These are phyloP conservation scores for Narthecium ossifragum DNA, from an alignment of 106 monocot species.

Conservation along the genomic window DNA sequence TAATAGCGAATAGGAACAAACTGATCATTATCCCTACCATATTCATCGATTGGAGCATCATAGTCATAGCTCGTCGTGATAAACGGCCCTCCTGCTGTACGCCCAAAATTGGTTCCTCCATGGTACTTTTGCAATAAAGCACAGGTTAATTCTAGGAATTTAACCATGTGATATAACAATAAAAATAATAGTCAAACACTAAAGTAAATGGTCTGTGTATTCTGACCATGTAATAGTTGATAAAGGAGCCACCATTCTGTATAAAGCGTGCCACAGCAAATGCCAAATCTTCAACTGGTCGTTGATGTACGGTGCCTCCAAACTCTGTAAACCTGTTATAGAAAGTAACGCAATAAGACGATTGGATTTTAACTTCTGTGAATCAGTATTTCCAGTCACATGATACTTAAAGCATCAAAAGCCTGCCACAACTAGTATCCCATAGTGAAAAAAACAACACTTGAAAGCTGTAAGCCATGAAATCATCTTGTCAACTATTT, in stretches of 20 bases:
- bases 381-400: background rate
- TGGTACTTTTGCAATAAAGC: conserved; percentile 64
- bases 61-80: conserved; percentile 98
- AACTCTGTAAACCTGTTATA: conserved; percentile 86
- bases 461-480: too few species aligned
- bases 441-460: background rate
- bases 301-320: conserved; percentile 62
- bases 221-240: conserved; percentile 95
- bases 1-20: too few species aligned
- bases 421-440: background rate
- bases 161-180: background rate
- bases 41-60: conserved; percentile 98
- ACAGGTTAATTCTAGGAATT: background rate
- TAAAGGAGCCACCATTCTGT: conserved; percentile 85
- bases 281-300: conserved; percentile 93
- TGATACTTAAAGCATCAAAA: background rate
- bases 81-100: conserved; percentile 97
- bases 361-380: too few species aligned
- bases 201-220: background rate
- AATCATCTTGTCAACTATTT: too few species aligned
- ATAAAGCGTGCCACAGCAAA: conserved; percentile 91
- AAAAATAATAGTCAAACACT: background rate
- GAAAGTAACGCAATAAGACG: background rate
- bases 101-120: conserved; percentile 94
- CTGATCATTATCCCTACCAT: conserved; percentile 56